phyloP scores from a whole-genome alignment of 2,329 filamentous ascomycete species.

The Escovopsis weberi region DNA sequence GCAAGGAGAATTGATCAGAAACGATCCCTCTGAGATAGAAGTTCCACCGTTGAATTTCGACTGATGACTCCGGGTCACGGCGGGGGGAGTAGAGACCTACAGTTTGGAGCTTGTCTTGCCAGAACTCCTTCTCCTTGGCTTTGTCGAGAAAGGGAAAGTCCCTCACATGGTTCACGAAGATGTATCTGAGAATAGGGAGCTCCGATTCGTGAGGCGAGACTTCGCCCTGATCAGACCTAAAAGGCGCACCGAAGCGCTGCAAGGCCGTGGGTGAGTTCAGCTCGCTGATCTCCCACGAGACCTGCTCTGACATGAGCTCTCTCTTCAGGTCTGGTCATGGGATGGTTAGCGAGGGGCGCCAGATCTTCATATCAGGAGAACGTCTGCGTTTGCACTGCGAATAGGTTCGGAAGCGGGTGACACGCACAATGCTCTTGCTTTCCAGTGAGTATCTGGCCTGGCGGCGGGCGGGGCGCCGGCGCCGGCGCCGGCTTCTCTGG shows the following conservation, averaged over 20 bases:
- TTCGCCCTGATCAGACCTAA: conserved; percentile 83
- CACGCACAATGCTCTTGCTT: conserved; percentile 92
- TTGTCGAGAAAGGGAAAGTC: conserved; percentile 97
- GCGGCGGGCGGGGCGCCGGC: conserved; percentile 21
- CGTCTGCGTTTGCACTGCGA: background rate
- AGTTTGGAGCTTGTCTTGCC: conserved; percentile 94
- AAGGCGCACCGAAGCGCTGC: conserved; percentile 88
- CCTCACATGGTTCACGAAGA: conserved; percentile 94
- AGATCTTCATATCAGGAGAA: background rate
- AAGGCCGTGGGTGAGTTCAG: conserved; percentile 90
- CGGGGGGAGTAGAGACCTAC: conserved; percentile 35
- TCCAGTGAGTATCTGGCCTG: conserved; percentile 54
- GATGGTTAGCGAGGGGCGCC: background rate
- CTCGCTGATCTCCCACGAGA: conserved; percentile 78
- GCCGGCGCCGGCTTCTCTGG: conserved; percentile 10
- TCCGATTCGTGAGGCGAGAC: conserved; percentile 89
- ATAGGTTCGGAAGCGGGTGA: background rate
- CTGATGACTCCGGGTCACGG: background rate
- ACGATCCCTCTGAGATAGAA: background rate
- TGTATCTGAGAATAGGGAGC: conserved; percentile 82
- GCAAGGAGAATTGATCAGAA: background rate
- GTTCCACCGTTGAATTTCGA: no score
- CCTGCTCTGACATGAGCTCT: conserved; percentile 83
- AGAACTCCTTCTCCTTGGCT: conserved; percentile 96
- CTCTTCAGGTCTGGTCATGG: conserved; percentile 66